Evolutionary conservation across 768 basidiomycete species (phyloP), one percentile per base, ranked within the genome.

Genomic region (Calvatia gigantea): DNA sequence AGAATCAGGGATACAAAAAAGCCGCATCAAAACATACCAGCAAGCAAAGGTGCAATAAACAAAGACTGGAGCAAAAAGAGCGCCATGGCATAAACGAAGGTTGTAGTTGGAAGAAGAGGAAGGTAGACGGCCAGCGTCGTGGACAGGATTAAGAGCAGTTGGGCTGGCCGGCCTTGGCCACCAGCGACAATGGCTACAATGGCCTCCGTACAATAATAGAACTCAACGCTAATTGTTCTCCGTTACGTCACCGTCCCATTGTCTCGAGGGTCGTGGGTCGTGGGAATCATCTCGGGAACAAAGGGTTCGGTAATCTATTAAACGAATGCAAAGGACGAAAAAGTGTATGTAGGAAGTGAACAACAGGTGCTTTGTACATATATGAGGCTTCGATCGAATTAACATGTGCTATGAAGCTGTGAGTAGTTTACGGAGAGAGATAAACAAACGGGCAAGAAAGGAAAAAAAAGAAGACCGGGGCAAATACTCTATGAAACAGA

Each of bases 1-100:
- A 87, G 23, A 37, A 1, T 44, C 25, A 28, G 31, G 25, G 35
- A 45, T 15, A 35, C 6, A 3, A 14, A 32, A 27, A n/a, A 14
- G 27, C 6, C n/a, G 21, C 31, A n/a, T n/a, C n/a, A n/a, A n/a
- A 44, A 28, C 35, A 32, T 29, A 60, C 58, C 52, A 37, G n/a
- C 47, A 4, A 49, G 33, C 3, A 58, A 12, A 28, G 52, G 47
- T 15, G 33, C 51, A 44, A 54, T 58, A 35, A 59, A 37, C 33
- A 54, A 39, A 29, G 42, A 55, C n/a, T 46, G 25, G n/a, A 54
- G 49, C 8, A 32, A 42, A 41, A 45, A 37, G 44, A 50, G 53
- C n/a, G 48, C 50, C 58, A 59, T 54, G 47, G 29, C 28, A 29
- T 21, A 17, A 49, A 56, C 31, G 44, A 38, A 49, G 50, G 56